These are phyloP conservation scores for Venturia aucupariae DNA, from an alignment of 2,329 filamentous ascomycete genomes.

Conservation along the genomic window DNA sequence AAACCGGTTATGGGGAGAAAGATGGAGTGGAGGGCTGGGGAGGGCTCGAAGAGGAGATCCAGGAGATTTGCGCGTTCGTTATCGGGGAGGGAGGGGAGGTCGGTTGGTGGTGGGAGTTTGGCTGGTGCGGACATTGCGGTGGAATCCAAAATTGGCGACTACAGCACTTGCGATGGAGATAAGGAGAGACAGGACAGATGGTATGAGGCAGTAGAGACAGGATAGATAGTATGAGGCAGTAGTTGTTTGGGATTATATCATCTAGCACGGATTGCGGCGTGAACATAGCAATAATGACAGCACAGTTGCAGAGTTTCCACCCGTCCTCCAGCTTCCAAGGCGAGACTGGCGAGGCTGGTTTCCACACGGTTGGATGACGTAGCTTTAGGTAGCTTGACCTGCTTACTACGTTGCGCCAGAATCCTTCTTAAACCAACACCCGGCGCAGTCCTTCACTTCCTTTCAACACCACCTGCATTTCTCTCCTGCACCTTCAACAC, in stretches of 20 bases:
- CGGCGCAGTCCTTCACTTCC: not conserved
- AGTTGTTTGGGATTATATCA: no score
- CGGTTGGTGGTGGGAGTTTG: conserved; percentile 48
- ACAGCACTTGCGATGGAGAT: not conserved
- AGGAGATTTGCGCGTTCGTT: conserved; percentile 50
- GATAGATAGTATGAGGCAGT: not conserved
- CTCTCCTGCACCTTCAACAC: no score
- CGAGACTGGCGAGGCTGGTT: not conserved
- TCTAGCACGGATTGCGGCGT: not conserved
- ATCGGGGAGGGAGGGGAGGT: conserved; percentile 48
- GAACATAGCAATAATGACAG: not conserved
- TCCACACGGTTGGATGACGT: not conserved
- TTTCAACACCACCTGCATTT: not conserved
- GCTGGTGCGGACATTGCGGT: conserved; percentile 10
- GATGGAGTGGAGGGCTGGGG: conserved; percentile 61
- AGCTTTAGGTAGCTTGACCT: no score
- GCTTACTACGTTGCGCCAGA: no score
- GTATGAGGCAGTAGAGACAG: not conserved
- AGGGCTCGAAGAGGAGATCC: conserved; percentile 79
- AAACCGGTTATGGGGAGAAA: conserved; percentile 57
- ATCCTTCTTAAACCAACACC: not conserved
- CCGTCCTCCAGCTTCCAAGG: not conserved
- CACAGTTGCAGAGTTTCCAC: not conserved
- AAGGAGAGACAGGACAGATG: not conserved
- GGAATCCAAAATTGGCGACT: not conserved